Conservation (phyloP, 768 basidiomycete genomes). For the Thelephora ganbajun region DNA sequence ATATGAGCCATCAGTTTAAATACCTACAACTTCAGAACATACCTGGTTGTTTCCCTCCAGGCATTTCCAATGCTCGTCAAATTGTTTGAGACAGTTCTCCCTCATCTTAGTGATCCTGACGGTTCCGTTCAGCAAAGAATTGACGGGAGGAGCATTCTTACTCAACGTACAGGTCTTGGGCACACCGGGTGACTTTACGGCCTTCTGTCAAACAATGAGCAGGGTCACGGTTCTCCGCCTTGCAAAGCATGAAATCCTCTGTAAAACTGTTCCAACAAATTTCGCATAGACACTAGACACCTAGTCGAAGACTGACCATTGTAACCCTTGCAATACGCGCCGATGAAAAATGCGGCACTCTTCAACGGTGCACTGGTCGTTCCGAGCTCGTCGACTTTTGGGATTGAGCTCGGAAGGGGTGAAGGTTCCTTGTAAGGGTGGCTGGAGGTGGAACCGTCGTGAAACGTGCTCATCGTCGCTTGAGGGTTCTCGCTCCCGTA, state of each 20-base stretch:
- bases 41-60: constrained; percentile 92
- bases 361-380: constrained; percentile 87
- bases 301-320: constrained; percentile 57
- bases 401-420: constrained; percentile 49
- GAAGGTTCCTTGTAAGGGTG: constrained; percentile 49
- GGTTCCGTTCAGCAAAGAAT: background rate
- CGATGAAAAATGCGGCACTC: constrained; percentile 94
- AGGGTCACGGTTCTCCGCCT: constrained; percentile 80
- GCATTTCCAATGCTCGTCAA: constrained; percentile 89
- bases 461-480: constrained; percentile 38
- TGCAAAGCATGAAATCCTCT: constrained; percentile 98
- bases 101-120: constrained; percentile 83
- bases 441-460: constrained; percentile 30
- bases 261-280: background rate
- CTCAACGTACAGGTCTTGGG: constrained; percentile 78
- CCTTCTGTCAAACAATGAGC: constrained; percentile 94
- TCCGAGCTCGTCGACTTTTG: constrained; percentile 81
- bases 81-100: constrained; percentile 78
- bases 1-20: background rate
- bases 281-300: background rate
- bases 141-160: background rate
- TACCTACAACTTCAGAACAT: constrained; percentile 14
- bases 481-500: background rate
- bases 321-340: constrained; percentile 88
- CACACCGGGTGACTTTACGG: constrained; percentile 87